Evolutionary conservation across 805 yeast species (phyloP).

Genomic region (Tetrapisispora namnaoensis): DNA sequence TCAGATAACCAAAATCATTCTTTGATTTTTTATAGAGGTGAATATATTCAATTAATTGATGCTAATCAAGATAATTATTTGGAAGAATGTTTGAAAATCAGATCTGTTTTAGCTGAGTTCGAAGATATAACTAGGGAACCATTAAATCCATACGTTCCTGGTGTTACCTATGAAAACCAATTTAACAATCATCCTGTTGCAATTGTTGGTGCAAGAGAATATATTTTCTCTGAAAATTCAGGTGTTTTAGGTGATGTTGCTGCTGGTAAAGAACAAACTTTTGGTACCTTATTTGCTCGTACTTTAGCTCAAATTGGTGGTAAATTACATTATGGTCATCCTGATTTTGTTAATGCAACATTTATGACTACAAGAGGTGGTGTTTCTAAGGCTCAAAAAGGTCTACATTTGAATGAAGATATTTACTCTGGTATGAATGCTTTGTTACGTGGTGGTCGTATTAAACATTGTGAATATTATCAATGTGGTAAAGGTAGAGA

Average conservation of each 20-base stretch:
- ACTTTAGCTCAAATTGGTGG: slow-evolving; percentile 91
- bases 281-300: slow-evolving; percentile 90
- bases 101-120: slow-evolving; percentile 81
- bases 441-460: slow-evolving; percentile 79
- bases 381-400: slow-evolving; percentile 88
- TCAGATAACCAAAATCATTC: slow-evolving; percentile 91
- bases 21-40: slow-evolving; percentile 81
- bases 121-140: slow-evolving; percentile 59
- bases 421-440: slow-evolving; percentile 95
- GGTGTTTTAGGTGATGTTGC: slow-evolving; percentile 94
- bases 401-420: slow-evolving; percentile 88
- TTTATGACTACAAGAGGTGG: slow-evolving; percentile 96
- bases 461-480: slow-evolving; percentile 89
- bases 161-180: slow-evolving; percentile 34
- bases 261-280: slow-evolving; percentile 95
- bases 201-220: slow-evolving; percentile 90
- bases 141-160: slow-evolving; percentile 50
- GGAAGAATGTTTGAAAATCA: slow-evolving; percentile 86
- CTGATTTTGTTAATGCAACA: slow-evolving; percentile 82
- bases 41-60: slow-evolving; percentile 87
- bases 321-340: slow-evolving; percentile 92
- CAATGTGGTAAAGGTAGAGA: slow-evolving; percentile 98
- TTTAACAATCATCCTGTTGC: slow-evolving; percentile 81
- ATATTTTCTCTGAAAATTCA: slow-evolving; percentile 83
- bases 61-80: slow-evolving; percentile 93